Evolutionary conservation across 1,284 basidiomycete genomes (phyloP).

Genomic region (Ceraceosorus guamensis): DNA sequence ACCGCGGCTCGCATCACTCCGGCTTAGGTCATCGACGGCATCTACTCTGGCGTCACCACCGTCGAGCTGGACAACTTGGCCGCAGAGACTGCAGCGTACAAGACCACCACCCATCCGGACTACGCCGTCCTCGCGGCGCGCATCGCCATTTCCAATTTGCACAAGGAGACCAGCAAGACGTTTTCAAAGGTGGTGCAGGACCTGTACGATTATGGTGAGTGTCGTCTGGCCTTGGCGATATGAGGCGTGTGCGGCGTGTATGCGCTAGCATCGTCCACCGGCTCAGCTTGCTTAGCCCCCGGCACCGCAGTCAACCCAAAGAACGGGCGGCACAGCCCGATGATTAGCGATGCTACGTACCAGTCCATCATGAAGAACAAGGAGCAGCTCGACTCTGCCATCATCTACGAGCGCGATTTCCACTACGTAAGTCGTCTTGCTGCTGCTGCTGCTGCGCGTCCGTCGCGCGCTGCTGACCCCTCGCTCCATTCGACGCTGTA

Average conservation of each 20-base stretch:
- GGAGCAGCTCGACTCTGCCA: conserved; percentile 77
- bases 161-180: conserved; percentile 98
- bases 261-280: too few species aligned
- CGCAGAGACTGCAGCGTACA: conserved; percentile 92
- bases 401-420: conserved; percentile 98
- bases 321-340: conserved; percentile 68
- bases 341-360: conserved; percentile 88
- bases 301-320: conserved; percentile 76
- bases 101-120: conserved; percentile 88
- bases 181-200: conserved; percentile 89
- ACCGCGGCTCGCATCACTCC: too few species aligned
- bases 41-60: conserved; percentile 92
- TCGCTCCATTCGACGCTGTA: too few species aligned
- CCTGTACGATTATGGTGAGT: conserved; percentile 75
- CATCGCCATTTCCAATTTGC: conserved; percentile 95
- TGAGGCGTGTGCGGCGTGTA: neutral
- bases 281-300: neutral
- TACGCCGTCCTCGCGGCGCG: conserved; percentile 97
- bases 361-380: conserved; percentile 75
- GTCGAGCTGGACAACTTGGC: conserved; percentile 75
- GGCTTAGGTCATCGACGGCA: conserved; percentile 86
- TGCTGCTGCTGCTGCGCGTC: too few species aligned
- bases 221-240: neutral
- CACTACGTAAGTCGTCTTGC: conserved; percentile 63
- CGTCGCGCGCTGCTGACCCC: too few species aligned